Evolutionary conservation across 495 filamentous ascomycete species (phyloP), one percentile per base, ranked within the genome.

Genomic region (Lepidopterella palustris): DNA sequence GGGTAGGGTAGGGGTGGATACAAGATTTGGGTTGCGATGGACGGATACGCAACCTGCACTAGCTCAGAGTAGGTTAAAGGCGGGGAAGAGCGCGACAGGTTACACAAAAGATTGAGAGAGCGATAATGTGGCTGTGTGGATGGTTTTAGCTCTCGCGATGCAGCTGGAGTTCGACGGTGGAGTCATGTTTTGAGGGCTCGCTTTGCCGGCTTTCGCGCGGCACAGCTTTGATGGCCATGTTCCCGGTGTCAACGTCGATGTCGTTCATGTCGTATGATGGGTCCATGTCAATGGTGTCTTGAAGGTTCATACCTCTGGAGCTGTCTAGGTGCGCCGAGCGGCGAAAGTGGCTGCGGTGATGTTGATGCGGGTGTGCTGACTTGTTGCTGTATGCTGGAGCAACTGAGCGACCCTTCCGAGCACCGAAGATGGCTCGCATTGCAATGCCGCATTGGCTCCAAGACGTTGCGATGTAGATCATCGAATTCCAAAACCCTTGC

Each of bases 401-500:
- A 42, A 11, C 35, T 10, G 9, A 42, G 13, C 35, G 35, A 2
- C 35, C 13, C 2, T 10, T 11, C 10, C 35, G 35, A 11, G 35
- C 10, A 18, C 35, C 35, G 35, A 42, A 42, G 13, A 42, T 10
- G 2, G 18, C 35, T 42, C 25, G 51, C 18, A 28, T 20, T 5
- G 54, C 54, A 11, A 35, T 26, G 4, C 25, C 10, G 4, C 29
- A 42, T 18, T 57, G 54, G 25, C 8, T 15, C 32, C 32, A 55
- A 4, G 78, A 80, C 2, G 88, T 89, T 20, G 82, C 83, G 11
- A 83, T 70, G 72, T 95, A 96, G 56, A 96, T 89, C 53, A 89
- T 68, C 20, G 83, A 82, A 65, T 95, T 96, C 87, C 89, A 92
- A 65, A 93, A 91, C 1, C 90, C 90, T 67, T 95, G 90, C 0